Conservation (phyloP, 192 early-diverging fungal species). For the Lunasporangiospora selenospora region DNA sequence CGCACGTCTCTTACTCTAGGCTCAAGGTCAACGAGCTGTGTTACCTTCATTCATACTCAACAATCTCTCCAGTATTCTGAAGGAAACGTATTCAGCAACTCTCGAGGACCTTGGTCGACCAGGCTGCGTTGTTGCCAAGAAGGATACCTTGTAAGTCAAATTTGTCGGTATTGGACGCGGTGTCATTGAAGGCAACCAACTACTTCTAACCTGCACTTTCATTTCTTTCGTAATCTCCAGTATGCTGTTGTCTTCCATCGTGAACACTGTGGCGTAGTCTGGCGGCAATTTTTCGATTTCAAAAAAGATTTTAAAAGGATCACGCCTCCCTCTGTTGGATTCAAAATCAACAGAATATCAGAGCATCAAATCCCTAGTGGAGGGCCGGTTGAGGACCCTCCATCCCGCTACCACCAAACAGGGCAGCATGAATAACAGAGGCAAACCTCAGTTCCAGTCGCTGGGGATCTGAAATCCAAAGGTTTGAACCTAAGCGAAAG, state of each 20-base stretch:
- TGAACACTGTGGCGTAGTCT: conserved; percentile 5
- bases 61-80: conserved; percentile 3
- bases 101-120: conserved; percentile 9
- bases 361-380: conserved; percentile 1
- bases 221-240: conserved; percentile 9
- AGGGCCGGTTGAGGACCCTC: conserved; percentile 9
- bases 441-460: conserved; percentile 11
- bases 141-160: conserved; percentile 15
- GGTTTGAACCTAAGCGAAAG: conserved; percentile 6
- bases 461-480: no score
- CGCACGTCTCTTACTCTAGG: conserved; percentile 1
- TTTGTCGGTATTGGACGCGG: conserved; percentile 1
- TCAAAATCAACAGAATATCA: neutral
- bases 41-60: neutral
- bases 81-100: conserved; percentile 7
- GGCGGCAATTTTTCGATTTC: conserved; percentile 11
- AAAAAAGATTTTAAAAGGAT: conserved; percentile 10
- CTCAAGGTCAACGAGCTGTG: conserved; percentile 3
- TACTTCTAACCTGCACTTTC: conserved; percentile 4
- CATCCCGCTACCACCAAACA: conserved; percentile 1
- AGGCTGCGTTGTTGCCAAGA: conserved; percentile 14
- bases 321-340: conserved; percentile 11
- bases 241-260: conserved; percentile 16
- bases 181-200: neutral
- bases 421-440: conserved; percentile 10